Evolutionary conservation across 202 grass and related monocot species (phyloP).

Genomic region (Carex arenaria): DNA sequence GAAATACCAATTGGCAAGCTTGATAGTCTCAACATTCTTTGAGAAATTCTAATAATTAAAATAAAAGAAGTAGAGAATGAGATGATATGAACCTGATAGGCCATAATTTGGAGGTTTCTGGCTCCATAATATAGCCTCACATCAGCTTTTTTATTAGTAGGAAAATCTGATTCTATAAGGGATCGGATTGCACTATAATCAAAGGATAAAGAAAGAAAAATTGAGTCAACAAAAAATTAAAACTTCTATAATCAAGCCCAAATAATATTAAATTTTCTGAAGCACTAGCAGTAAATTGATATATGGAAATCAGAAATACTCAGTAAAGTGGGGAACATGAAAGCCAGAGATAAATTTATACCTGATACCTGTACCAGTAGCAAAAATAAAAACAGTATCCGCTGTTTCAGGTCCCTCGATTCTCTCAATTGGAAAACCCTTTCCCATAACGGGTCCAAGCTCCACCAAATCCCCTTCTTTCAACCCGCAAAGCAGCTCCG

Average conservation of each 20-base stretch:
- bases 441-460: slow-evolving; percentile 73
- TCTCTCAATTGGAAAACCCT: slow-evolving; percentile 52
- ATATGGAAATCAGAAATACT: background rate
- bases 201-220: slow-evolving; percentile 18
- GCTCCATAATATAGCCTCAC: slow-evolving; percentile 94
- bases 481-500: slow-evolving; percentile 64
- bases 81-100: slow-evolving; percentile 43
- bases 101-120: slow-evolving; percentile 76
- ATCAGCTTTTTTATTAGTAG: slow-evolving; percentile 59
- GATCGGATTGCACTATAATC: slow-evolving; percentile 59
- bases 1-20: background rate
- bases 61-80: background rate
- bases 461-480: slow-evolving; percentile 59
- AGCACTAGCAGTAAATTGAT: background rate
- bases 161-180: slow-evolving; percentile 75
- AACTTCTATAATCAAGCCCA: background rate
- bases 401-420: slow-evolving; percentile 41
- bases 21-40: background rate
- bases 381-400: slow-evolving; percentile 65
- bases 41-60: background rate
- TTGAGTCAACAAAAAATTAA: background rate
- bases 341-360: slow-evolving; percentile 8
- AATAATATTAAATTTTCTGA: background rate
- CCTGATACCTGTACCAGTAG: slow-evolving; percentile 83
- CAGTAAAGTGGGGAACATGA: background rate